Conservation (phyloP, 2,329 filamentous ascomycete genomes). For the Parascedosporium putredinis region DNA sequence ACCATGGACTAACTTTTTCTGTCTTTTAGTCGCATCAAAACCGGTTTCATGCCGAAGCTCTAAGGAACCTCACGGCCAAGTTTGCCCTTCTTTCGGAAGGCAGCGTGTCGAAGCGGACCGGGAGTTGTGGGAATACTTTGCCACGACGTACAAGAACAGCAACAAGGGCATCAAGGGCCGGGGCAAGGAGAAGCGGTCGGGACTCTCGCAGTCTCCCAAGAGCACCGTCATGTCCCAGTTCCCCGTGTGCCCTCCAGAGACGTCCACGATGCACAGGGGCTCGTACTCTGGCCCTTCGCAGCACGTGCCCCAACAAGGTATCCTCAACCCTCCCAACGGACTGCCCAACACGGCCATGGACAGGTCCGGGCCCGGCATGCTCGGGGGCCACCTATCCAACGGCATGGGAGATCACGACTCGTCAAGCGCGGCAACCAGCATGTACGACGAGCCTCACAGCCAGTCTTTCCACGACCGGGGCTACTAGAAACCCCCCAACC, state of each 20-base stretch:
- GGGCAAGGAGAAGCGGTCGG: slow-evolving; percentile 67
- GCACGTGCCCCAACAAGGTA: neutral
- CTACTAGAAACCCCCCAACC: neutral
- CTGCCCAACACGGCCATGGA: neutral
- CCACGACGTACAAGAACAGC: slow-evolving; percentile 85
- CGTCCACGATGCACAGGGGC: neutral
- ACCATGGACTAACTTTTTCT: neutral
- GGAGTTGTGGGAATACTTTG: slow-evolving; percentile 76
- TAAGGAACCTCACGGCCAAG: slow-evolving; percentile 58
- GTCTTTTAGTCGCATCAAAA: slow-evolving; percentile 69
- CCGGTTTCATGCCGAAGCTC: slow-evolving; percentile 73
- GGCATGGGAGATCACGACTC: neutral
- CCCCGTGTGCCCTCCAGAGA: slow-evolving; percentile 3
- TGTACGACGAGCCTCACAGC: neutral
- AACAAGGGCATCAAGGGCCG: slow-evolving; percentile 98
- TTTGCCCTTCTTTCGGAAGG: slow-evolving; percentile 55
- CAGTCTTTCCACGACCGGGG: slow-evolving; percentile 2
- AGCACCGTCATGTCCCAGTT: slow-evolving; percentile 3
- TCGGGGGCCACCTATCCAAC: neutral
- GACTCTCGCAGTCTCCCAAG: slow-evolving; percentile 15
- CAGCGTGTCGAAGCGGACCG: slow-evolving; percentile 62
- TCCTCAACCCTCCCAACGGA: neutral
- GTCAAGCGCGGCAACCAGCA: neutral
- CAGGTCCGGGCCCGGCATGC: neutral
- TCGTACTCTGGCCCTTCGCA: neutral